Percentiles rank a stretch among this genome's conserved stretches.
Conservation (phyloP, 371 early-diverging fungal genomes). For the Spraguea lophii region DNA sequence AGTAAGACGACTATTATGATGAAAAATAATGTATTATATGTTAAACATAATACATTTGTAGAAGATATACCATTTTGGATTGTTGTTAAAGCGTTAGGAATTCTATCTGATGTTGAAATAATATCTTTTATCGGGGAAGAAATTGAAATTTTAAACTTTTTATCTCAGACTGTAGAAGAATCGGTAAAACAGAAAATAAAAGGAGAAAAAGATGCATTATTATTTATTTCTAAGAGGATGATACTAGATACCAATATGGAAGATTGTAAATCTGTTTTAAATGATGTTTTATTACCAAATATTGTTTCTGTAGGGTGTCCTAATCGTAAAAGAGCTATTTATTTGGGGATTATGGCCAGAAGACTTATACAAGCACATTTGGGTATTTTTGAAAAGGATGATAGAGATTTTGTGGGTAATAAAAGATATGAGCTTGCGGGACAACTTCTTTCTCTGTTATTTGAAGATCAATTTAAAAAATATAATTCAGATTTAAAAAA, state of each 20-base stretch:
- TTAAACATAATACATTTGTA: slow-evolving; percentile 70
- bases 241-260: slow-evolving; percentile 48
- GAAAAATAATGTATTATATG: slow-evolving; percentile 54
- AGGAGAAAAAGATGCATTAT: slow-evolving; percentile 71
- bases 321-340: slow-evolving; percentile 63
- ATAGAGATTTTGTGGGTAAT: slow-evolving; percentile 98
- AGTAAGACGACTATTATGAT: slow-evolving; percentile 71
- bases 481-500: slow-evolving; percentile 61
- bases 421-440: slow-evolving; percentile 98
- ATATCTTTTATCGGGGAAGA: slow-evolving; percentile 75
- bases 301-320: slow-evolving; percentile 58
- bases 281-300: slow-evolving; percentile 75
- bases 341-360: slow-evolving; percentile 86
- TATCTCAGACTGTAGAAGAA: slow-evolving; percentile 73
- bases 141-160: slow-evolving; percentile 56
- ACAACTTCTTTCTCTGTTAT: slow-evolving; percentile 76
- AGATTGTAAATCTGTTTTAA: slow-evolving; percentile 69
- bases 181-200: slow-evolving; percentile 52
- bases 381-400: slow-evolving; percentile 64
- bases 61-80: slow-evolving; percentile 68
- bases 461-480: slow-evolving; percentile 95
- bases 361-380: slow-evolving; percentile 61
- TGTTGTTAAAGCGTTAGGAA: slow-evolving; percentile 50
- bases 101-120: slow-evolving; percentile 79
- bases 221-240: slow-evolving; percentile 62